These are phyloP conservation scores for Earliella scabrosa DNA, from an alignment of 1,284 basidiomycete genomes.

Conservation along the genomic window DNA sequence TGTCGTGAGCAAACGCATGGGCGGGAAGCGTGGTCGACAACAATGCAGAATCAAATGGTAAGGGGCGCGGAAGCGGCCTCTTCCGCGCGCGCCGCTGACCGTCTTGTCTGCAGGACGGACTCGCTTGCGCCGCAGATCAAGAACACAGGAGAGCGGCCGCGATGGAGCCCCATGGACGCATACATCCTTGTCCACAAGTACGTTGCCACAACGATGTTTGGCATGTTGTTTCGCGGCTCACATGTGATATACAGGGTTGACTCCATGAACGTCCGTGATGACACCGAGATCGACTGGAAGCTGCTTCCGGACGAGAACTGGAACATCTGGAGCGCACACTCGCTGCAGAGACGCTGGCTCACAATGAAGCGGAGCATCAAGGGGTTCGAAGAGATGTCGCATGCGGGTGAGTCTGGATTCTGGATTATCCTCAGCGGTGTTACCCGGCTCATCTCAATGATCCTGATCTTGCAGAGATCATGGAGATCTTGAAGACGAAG, in stretches of 20 bases:
- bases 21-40: conserved; percentile 70
- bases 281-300: conserved; percentile 87
- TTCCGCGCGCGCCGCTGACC: background rate
- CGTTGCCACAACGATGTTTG: conserved; percentile 30
- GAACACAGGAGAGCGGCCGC: conserved; percentile 64
- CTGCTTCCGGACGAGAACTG: conserved; percentile 69
- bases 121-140: conserved; percentile 72
- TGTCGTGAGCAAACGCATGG: conserved; percentile 75
- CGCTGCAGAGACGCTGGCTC: conserved; percentile 75
- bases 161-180: conserved; percentile 78
- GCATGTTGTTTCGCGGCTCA: background rate
- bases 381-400: conserved; percentile 77
- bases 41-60: conserved; percentile 89
- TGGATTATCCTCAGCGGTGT: conserved; percentile 7
- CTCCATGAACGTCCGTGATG: conserved; percentile 72
- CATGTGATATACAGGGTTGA: conserved; percentile 54
- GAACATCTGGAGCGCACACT: conserved; percentile 84
- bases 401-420: conserved; percentile 64
- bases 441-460: background rate
- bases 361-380: conserved; percentile 77
- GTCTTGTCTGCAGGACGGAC: conserved; percentile 60
- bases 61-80: background rate
- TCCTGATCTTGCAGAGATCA: conserved; percentile 59
- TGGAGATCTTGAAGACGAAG: conserved; percentile 76
- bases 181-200: conserved; percentile 83